Evolutionary conservation across 192 early-diverging fungal species (phyloP).

Genomic region (Backusella macrospora): DNA sequence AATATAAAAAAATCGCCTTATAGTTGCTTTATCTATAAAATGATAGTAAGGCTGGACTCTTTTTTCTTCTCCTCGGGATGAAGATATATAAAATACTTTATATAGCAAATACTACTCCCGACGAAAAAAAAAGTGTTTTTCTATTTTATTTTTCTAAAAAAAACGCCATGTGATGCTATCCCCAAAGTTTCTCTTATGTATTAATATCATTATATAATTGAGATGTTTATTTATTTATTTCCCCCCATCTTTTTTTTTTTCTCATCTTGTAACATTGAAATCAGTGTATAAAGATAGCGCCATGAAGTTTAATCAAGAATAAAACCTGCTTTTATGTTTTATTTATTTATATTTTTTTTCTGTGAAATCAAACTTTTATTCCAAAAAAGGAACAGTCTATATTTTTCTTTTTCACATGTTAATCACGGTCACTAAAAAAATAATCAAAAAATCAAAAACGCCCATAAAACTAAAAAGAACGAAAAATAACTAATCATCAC

Average conservation of each 20-base stretch:
- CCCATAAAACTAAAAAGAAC: not conserved
- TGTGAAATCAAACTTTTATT: not conserved
- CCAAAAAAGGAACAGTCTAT: conserved; percentile 4
- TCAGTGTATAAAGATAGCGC: not conserved
- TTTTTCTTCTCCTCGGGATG: too few species aligned
- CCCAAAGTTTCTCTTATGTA: not conserved
- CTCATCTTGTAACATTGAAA: conserved; percentile 1
- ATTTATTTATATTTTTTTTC: too few species aligned
- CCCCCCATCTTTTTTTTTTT: not conserved
- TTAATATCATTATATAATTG: not conserved
- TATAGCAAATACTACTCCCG: not conserved
- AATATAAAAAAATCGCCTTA: too few species aligned
- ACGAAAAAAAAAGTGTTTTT: not conserved
- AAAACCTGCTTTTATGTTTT: not conserved
- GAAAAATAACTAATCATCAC: not conserved
- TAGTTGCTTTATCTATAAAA: too few species aligned
- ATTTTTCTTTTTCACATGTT: conserved; percentile 13
- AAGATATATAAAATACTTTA: not conserved
- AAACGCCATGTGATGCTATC: conserved; percentile 3
- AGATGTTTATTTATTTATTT: not conserved
- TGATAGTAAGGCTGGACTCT: too few species aligned
- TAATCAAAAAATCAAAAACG: not conserved
- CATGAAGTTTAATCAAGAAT: not conserved
- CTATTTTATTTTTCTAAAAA: not conserved
- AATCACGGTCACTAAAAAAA: conserved; percentile 11